Evolutionary conservation across 495 filamentous ascomycete genomes (phyloP).

Genomic region (Trichoderma virens): DNA sequence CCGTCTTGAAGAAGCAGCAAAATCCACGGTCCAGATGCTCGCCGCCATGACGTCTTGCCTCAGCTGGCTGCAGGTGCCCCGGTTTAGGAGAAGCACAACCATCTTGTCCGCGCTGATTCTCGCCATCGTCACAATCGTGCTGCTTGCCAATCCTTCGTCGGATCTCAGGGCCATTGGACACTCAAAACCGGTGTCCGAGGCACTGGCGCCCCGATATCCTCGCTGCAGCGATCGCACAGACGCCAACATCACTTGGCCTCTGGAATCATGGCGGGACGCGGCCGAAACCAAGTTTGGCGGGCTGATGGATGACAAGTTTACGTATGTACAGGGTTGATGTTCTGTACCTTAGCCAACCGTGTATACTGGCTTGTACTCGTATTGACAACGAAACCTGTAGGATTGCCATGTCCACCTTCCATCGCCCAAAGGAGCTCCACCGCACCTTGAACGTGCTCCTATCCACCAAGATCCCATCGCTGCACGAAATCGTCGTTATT

Average conservation of each 20-base stretch:
- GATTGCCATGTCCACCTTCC: slow-evolving; percentile 16
- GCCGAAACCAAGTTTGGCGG: slow-evolving; percentile 8
- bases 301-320: slow-evolving; percentile 18
- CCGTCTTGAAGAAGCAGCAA: not conserved
- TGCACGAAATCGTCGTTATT: slow-evolving; percentile 18
- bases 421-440: slow-evolving; percentile 15
- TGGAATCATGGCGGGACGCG: not conserved
- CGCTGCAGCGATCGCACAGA: not conserved
- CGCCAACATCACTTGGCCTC: not conserved
- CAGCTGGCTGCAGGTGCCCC: not conserved
- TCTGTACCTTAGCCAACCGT: too few relatives aligned
- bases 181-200: too few relatives aligned
- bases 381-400: slow-evolving; percentile 6
- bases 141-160: not conserved
- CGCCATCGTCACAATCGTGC: not conserved
- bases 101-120: not conserved
- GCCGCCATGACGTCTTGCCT: not conserved
- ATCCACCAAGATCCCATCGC: slow-evolving; percentile 14
- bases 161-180: too few relatives aligned
- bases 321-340: slow-evolving; percentile 11
- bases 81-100: not conserved
- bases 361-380: not conserved
- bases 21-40: not conserved
- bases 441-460: slow-evolving; percentile 12
- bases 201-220: not conserved